Percentiles rank a stretch among this genome's conserved stretches.
These are phyloP conservation scores for Lachnellula occidentalis DNA, from an alignment of 2,329 filamentous ascomycete species.

Conservation along the genomic window DNA sequence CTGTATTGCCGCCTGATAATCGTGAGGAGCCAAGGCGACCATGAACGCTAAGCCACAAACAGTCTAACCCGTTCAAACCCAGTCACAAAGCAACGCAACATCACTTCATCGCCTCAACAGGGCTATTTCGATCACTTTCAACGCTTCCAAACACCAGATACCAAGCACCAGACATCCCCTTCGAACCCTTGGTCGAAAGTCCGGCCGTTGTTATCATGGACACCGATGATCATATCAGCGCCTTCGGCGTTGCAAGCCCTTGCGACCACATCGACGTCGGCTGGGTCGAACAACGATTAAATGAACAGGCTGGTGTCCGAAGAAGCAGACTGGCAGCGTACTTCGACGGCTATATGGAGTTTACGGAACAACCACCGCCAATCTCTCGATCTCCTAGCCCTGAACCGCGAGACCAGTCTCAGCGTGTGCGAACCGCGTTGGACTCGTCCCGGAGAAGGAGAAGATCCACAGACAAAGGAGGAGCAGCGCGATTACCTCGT, in stretches of 20 bases:
- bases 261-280: conserved; percentile 12
- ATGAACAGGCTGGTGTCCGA: conserved; percentile 6
- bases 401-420: background rate
- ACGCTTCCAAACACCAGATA: background rate
- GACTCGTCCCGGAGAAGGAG: background rate
- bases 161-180: background rate
- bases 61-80: background rate
- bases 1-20: background rate
- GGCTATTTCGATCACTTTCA: background rate
- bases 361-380: conserved; percentile 6
- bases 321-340: conserved; percentile 11
- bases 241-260: conserved; percentile 1
- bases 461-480: background rate
- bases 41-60: background rate
- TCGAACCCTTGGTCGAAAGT: background rate
- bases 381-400: conserved; percentile 9
- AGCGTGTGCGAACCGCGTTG: background rate
- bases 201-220: conserved; percentile 6
- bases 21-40: background rate
- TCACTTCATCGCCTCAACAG: background rate
- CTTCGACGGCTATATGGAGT: conserved; percentile 15
- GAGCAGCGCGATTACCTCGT: background rate
- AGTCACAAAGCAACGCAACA: background rate
- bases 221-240: background rate
- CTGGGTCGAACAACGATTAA: conserved; percentile 10